Conservation (phyloP, 352 stramenopile genomes). For the Pythium periplocum region DNA sequence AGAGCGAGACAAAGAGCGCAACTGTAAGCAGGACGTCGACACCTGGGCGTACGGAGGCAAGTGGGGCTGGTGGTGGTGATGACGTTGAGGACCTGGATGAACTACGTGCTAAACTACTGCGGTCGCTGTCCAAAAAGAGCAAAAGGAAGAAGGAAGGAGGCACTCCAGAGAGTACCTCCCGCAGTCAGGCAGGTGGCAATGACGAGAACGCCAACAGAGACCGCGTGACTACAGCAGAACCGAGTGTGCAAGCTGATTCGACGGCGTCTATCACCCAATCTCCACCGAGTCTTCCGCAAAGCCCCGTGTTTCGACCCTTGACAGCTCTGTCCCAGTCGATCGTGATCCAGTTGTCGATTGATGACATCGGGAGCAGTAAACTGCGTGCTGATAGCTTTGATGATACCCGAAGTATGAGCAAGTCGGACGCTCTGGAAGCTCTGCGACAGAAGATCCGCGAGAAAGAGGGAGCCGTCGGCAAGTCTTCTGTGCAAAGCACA, state of each 20-base stretch:
- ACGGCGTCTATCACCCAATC: background rate
- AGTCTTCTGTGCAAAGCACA: background rate
- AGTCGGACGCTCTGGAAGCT: background rate
- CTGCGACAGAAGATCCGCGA: background rate
- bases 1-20: background rate
- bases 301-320: conserved; percentile 39
- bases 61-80: background rate
- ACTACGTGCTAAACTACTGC: conserved; percentile 7
- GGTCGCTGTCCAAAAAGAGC: conserved; percentile 3
- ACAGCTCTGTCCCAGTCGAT: conserved; percentile 64
- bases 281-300: conserved; percentile 1
- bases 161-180: background rate
- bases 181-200: background rate
- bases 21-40: too few species aligned
- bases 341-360: conserved; percentile 53
- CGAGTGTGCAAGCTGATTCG: conserved; percentile 1
- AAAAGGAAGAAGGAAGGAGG: background rate
- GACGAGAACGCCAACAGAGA: background rate
- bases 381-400: too few species aligned
- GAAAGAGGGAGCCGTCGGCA: background rate
- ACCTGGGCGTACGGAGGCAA: background rate
- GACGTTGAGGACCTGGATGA: conserved; percentile 11
- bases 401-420: too few species aligned
- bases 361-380: conserved; percentile 21
- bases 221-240: background rate